Evolutionary conservation across 2,329 filamentous ascomycete genomes (phyloP).

Genomic region (Ceratocystis colombiana): DNA sequence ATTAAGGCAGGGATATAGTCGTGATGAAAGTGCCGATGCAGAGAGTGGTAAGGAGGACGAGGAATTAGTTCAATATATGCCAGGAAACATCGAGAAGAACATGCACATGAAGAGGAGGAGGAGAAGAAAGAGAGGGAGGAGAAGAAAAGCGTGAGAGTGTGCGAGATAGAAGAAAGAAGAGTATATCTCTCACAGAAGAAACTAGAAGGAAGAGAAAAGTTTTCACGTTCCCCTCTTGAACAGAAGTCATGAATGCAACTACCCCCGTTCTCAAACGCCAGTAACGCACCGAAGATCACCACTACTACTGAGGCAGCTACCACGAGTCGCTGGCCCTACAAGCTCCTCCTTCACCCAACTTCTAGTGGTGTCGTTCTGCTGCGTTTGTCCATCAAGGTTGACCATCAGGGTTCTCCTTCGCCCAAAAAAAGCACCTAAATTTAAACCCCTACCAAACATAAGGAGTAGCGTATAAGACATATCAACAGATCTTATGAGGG

Average conservation of each 20-base stretch:
- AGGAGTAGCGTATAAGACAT: neutral
- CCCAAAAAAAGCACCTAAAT: neutral
- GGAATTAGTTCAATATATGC: neutral
- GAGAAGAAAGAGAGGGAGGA: neutral
- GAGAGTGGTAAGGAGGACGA: neutral
- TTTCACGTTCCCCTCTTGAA: slow-evolving; percentile 10
- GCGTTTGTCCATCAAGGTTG: slow-evolving; percentile 25
- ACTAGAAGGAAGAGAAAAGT: slow-evolving; percentile 3
- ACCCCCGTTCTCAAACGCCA: neutral
- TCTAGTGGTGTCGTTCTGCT: neutral
- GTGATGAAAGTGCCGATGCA: neutral
- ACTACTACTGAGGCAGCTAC: neutral
- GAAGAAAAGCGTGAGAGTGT: neutral
- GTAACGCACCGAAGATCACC: neutral
- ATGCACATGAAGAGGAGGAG: neutral
- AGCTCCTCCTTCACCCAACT: neutral
- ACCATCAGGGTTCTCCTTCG: slow-evolving; percentile 25
- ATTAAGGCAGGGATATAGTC: slow-evolving; percentile 5
- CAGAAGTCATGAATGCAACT: neutral
- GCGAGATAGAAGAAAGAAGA: neutral
- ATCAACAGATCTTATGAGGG: neutral
- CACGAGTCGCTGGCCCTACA: neutral
- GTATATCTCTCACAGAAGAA: neutral
- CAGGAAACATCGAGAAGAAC: neutral
- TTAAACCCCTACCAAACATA: neutral